A percentile compares a stretch with the other conserved stretches of the same genome.
phyloP scores from a whole-genome alignment of 805 yeast species.

The Dipodascus albidus region DNA sequence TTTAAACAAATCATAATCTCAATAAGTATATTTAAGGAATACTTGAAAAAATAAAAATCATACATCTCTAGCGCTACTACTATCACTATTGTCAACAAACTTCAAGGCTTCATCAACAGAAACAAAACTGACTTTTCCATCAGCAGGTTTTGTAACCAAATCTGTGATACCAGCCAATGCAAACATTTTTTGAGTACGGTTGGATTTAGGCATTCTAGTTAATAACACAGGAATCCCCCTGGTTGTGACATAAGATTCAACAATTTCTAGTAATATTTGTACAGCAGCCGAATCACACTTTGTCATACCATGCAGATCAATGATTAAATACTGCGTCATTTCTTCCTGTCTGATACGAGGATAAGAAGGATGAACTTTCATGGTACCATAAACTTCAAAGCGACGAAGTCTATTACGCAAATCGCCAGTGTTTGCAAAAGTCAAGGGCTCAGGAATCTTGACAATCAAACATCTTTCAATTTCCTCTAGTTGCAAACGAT shows the following conservation, averaged over 20 bases:
- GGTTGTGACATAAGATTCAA: slow-evolving; percentile 36
- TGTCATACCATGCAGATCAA: slow-evolving; percentile 77
- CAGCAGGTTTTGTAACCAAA: slow-evolving; percentile 22
- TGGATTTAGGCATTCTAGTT: slow-evolving; percentile 43
- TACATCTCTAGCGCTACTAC: neutral
- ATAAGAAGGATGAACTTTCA: slow-evolving; percentile 64
- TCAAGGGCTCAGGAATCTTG: slow-evolving; percentile 77
- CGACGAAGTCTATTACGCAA: slow-evolving; percentile 54
- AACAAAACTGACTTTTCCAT: slow-evolving; percentile 30
- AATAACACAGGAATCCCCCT: slow-evolving; percentile 48
- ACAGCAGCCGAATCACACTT: slow-evolving; percentile 71
- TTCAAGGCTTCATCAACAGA: slow-evolving; percentile 48
- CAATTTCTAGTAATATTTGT: slow-evolving; percentile 54
- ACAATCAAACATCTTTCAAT: slow-evolving; percentile 68
- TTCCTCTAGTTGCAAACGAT: slow-evolving; percentile 36
- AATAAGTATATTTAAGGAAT: neutral
- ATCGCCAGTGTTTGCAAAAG: slow-evolving; percentile 78
- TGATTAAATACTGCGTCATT: slow-evolving; percentile 45
- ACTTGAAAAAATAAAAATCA: neutral
- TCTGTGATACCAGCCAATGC: slow-evolving; percentile 43
- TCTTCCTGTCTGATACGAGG: slow-evolving; percentile 37
- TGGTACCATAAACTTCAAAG: slow-evolving; percentile 67
- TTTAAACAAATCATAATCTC: too few species aligned
- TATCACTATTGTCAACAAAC: slow-evolving; percentile 11
- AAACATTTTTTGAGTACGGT: slow-evolving; percentile 38